Base-by-base conservation (phyloP, 1,284 basidiomycete genomes). In the Microbotryum scabiosae region DNA sequence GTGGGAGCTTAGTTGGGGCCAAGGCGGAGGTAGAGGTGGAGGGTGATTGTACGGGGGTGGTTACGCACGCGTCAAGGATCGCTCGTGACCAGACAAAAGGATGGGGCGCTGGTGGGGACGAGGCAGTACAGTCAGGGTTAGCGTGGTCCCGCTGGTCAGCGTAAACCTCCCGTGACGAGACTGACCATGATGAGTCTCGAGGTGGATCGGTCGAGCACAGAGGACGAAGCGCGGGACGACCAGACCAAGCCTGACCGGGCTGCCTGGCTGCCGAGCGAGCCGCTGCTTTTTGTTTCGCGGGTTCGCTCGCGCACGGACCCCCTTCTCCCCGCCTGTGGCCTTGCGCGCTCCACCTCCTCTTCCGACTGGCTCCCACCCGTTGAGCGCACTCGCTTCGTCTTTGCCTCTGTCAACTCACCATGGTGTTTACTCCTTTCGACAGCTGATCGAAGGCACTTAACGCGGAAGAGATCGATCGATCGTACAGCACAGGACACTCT, bases 21-120 rank as follows among this genome's bases (percentile, higher is more conserved):
- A 28, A 20, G 48, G 14, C 16, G 36, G n/a, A 43, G 21, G 21
- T n/a, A 28, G n/a, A 43, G 21, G 21, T 14, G 36, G 25, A 20
- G n/a, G 21, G 51, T 26, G 41, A 25, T 3, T 25, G 14, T 12
- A 12, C 21, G 46, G 23, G 41, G 28, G 14, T n/a, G 90, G 78
- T 30, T 88, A 89, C 81, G 91, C 87, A 78, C 94, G 90, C n/a
- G 92, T 97, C 73, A 98, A 81, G 63, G 96, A 90, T 73, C 94
- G 90, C 81, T 97, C 93, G 79, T 98, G 94, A 69, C 94, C 93
- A 87, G 76, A 71, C 49, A 74, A 72, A 46, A 76, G 70, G 59
- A 75, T 74, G 25, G 75, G 74, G 45, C 62, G 56, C 64, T 59
- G 50, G 18, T 3, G 14, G 50, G 16, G 30, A 48, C n/a, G n/a